Evolutionary conservation across 441 rosid genomes (phyloP).

Genomic region (Pelargonium australe): DNA sequence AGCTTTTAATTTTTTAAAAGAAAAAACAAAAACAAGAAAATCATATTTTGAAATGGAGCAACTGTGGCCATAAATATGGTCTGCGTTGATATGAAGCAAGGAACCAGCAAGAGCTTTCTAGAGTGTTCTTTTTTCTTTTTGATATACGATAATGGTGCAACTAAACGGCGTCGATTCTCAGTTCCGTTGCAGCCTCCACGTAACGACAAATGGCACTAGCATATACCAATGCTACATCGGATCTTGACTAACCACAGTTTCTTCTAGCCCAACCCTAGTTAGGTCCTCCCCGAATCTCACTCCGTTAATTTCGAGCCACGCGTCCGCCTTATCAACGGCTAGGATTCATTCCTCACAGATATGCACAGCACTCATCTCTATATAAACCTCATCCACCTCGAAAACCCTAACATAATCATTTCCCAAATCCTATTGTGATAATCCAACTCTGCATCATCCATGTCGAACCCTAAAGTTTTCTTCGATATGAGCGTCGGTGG

Average conservation of each 20-base stretch:
- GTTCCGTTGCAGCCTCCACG: too few relatives aligned
- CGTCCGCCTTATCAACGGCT: conserved; percentile 27
- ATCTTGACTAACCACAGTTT: conserved; percentile 34
- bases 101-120: too few relatives aligned
- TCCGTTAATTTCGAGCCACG: conserved; percentile 39
- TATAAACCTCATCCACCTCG: conserved; percentile 14
- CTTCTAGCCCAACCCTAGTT: conserved; percentile 35
- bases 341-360: conserved; percentile 5
- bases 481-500: conserved; percentile 69
- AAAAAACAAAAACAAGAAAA: too few relatives aligned
- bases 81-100: too few relatives aligned
- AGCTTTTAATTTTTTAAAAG: too few relatives aligned
- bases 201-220: too few relatives aligned
- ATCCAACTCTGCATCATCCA: background rate
- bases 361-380: conserved; percentile 29
- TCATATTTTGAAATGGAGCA: too few relatives aligned
- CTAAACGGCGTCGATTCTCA: too few relatives aligned
- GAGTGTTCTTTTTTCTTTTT: too few relatives aligned
- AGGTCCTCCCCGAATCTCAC: background rate
- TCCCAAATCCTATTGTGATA: background rate
- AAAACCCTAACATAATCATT: conserved; percentile 11
- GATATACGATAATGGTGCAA: too few relatives aligned
- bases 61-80: too few relatives aligned
- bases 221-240: conserved; percentile 12
- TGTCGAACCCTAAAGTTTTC: conserved; percentile 70